Evolutionary conservation across 352 stramenopile species (phyloP).

Genomic region (Blastocystis hominis): DNA sequence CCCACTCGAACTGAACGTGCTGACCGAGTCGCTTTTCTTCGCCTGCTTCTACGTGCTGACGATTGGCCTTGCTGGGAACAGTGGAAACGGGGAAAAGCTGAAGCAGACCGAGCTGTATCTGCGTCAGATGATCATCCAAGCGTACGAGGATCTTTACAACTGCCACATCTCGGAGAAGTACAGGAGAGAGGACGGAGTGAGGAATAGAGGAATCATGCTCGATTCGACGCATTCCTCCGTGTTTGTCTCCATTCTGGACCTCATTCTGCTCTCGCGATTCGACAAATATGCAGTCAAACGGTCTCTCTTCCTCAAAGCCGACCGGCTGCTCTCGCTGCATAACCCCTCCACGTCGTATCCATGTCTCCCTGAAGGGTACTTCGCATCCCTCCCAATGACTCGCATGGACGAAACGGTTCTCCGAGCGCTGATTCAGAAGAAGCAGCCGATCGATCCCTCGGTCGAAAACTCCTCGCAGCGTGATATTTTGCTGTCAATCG

Average conservation of each 20-base stretch:
- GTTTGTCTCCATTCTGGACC: slow-evolving; percentile 13
- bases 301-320: neutral
- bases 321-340: neutral
- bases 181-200: neutral
- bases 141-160: slow-evolving; percentile 28
- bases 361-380: neutral
- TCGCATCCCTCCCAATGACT: slow-evolving; percentile 10
- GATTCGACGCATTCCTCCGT: neutral
- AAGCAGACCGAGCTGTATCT: neutral
- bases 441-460: neutral
- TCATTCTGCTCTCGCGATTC: neutral
- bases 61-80: neutral
- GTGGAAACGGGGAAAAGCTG: neutral
- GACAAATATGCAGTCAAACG: slow-evolving; percentile 14
- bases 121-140: neutral
- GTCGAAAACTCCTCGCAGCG: neutral
- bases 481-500: neutral
- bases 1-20: neutral
- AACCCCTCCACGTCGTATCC: neutral
- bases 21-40: slow-evolving; percentile 47
- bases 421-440: neutral
- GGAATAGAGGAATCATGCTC: neutral
- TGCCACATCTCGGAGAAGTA: neutral
- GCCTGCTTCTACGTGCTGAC: slow-evolving; percentile 42
- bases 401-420: neutral